Evolutionary conservation across 2,329 filamentous ascomycete genomes (phyloP), one percentile per base, ranked within the genome.

Genomic region (Helotiales sp.): DNA sequence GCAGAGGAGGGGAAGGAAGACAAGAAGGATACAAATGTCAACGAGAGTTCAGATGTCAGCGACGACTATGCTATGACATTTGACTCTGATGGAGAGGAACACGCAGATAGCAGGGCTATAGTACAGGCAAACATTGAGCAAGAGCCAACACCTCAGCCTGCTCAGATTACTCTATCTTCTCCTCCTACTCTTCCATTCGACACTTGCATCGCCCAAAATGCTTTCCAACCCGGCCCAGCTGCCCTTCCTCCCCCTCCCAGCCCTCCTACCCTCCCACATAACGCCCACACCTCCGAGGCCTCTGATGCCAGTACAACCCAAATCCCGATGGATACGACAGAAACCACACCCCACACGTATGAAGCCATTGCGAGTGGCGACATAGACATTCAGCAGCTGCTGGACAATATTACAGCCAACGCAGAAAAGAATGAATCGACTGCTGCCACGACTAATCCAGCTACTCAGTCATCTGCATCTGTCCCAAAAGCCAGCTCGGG

Each of bases 11-110:
- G 65, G 20, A 65, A 68, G 54, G 68, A 72, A 20, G 64, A 57
- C 60, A 68, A 67, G 40, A 66, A 73, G 59, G 60, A 61, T 34
- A 69, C 26, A 24, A 64, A 58, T 32, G 40, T 64, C 58, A 71
- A 67, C 34, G 70, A 74, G 49, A 68, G 54, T 47, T 69, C 65
- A 34, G 75, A 77, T 54, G 71, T 70, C 68, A 74, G 72, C 71
- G 77, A 78, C 73, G 76, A 78, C 65, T 78, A 78, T 75, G 77
- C 75, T 50, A 78, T 77, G 76, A 76, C 76, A 43, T 77, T 78
- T 75, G 77, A 78, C 61, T 77, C 77, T 59, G 76, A 78, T 66
- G 74, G 68, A 47, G 77, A 78, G 64, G 75, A 71, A 59, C 69
- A 71, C 28, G 65, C 74, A 75, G 73, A 75, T 76, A 77, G 73